These are phyloP conservation scores for Dioscorea alata DNA, from an alignment of 106 monocot species.

Conservation along the genomic window DNA sequence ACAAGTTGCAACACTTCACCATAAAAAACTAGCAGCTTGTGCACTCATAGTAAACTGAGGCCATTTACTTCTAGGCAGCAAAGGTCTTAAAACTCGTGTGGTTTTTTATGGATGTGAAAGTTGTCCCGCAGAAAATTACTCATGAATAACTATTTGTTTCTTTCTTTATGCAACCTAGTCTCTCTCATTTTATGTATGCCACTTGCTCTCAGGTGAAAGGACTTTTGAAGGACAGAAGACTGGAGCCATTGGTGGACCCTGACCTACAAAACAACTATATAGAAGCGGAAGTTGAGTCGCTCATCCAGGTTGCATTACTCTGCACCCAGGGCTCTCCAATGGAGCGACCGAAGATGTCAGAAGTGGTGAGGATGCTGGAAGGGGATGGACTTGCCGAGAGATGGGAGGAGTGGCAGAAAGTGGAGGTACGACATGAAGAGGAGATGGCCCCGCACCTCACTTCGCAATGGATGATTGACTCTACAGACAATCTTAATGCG, in stretches of 20 bases:
- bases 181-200: not conserved
- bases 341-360: constrained; percentile 86
- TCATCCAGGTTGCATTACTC: constrained; percentile 82
- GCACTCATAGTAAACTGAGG: no score
- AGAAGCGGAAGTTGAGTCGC: constrained; percentile 69
- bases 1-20: no score
- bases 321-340: constrained; percentile 68
- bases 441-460: constrained; percentile 30
- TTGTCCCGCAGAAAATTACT: not conserved
- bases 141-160: not conserved
- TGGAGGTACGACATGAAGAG: constrained; percentile 49
- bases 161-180: not conserved
- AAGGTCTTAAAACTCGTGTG: no score
- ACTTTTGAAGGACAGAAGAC: constrained; percentile 60
- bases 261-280: constrained; percentile 57
- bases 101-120: no score
- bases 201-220: constrained; percentile 56
- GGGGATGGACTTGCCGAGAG: constrained; percentile 81
- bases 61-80: no score
- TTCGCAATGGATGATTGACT: constrained; percentile 58
- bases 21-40: no score
- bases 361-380: constrained; percentile 91
- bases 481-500: constrained; percentile 54
- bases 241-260: constrained; percentile 72
- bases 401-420: constrained; percentile 87